Evolutionary conservation across 805 yeast species (phyloP), one percentile per base, ranked within the genome.

Genomic region (Candida chilensis): DNA sequence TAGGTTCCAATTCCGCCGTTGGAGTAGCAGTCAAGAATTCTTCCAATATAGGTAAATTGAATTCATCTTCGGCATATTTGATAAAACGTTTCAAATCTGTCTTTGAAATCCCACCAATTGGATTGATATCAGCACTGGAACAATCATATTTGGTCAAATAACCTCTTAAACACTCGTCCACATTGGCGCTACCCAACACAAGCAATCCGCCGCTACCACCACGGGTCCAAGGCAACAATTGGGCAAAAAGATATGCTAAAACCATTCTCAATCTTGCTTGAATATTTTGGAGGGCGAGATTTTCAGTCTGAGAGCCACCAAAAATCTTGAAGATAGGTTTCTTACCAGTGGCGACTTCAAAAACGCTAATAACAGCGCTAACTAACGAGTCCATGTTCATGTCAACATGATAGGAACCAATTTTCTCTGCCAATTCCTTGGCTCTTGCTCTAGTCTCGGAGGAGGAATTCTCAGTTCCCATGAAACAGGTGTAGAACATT

Each of bases 241-340:
- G 95, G 0, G 99, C 97, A 67, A 92, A 87, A 19, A 94, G 54
- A 48, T 92, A 92, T 9, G 95, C 81, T 28, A 90, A 53, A 1
- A 92, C 96, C 99, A 92, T 92, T 53, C 99, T 66, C 31, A 87
- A 58, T 36, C 99, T 71, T 0, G 98, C 98, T 61, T 92, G 99
- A 42, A 92, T 92, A 50, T 92, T 92, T 52, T 92, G 99, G 31
- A 92, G 57, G 0, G 98, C 97, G 48, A 94, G 64, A 48, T 92
- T 92, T 55, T 92, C 98, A 18, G 82, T 79, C 35, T 74, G 78
- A 3, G 94, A 67, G 11, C 99, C 99, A 6, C 99, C 99, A 59
- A 88, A 85, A 7, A 92, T 77, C 52, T 85, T 84, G 60, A 79
- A 92, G 24, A 84, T 65, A 6, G 98, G 99, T 44, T 64, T 72